Conservation (phyloP, 139 green algal genomes). For the Desmodesmus armatus region DNA sequence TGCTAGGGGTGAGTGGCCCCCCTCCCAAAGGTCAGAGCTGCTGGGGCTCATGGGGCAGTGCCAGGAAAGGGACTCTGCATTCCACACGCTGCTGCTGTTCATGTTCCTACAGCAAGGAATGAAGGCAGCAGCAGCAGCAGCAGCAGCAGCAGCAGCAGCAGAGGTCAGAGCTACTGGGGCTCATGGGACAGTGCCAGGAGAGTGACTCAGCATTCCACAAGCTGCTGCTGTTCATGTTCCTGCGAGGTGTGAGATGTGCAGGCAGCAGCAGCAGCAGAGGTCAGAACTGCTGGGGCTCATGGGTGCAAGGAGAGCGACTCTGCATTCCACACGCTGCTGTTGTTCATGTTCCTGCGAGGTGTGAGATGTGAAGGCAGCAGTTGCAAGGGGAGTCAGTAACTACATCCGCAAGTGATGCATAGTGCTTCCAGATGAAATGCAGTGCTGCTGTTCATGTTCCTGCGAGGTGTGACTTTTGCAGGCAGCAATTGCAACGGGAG, state of each 20-base stretch:
- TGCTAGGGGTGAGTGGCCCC: background rate
- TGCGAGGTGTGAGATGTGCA: no score
- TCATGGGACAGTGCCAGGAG: constrained; percentile 41
- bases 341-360: no score
- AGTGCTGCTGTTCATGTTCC: background rate
- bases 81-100: background rate
- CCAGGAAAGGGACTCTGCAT: constrained; percentile 32
- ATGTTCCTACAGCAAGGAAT: no score
- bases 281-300: constrained; percentile 29
- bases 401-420: background rate
- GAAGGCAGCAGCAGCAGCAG: no score
- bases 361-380: no score
- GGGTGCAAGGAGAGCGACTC: constrained; percentile 35
- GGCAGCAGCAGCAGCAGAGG: no score
- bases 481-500: no score
- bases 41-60: constrained; percentile 43
- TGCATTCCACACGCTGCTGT: constrained; percentile 6
- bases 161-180: constrained; percentile 2
- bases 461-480: no score
- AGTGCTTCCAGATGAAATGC: constrained; percentile 24
- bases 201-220: constrained; percentile 30
- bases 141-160: background rate
- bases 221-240: background rate
- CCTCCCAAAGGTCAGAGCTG: background rate
- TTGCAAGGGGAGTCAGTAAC: background rate